Base-by-base conservation (phyloP, 345 rosid species). In the Salix suchowensis region DNA sequence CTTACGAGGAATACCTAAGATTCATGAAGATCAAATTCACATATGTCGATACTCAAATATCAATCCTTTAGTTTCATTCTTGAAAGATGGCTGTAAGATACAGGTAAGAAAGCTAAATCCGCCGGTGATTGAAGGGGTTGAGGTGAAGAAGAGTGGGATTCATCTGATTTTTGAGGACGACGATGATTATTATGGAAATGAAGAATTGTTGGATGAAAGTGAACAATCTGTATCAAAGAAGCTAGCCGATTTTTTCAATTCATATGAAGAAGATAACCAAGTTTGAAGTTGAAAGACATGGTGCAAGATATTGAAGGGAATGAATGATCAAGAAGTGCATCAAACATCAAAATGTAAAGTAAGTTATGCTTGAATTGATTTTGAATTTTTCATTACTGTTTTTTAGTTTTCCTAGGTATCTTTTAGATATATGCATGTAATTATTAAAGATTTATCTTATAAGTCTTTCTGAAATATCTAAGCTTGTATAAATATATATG, bases 1-100 rank as follows among this genome's bases (percentile, higher is more conserved):
- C 40, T 72, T 92, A 21, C 37, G 1, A 58, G 96, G 96, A 70
- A 86, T 91, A 58, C 91, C 94, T 0, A 78, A 65, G 37, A 79
- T 84, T 24, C 74, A 82, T 61, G 66, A 75, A 32, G 88, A 88
- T 77, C 90, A 91, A 37, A 82, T 93, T 39, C 82, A 87, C 88
- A 65, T 91, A 55, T 81, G 87, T 75, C 81, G 92, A 9, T 91
- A 77, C 81, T 70, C 89, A 2, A 78, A 52, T 16, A 13, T 7
- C 15, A 71, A 54, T 48, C 87, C 86, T 2, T 68, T 88, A 62
- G 88, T 90, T 76, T 52, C 18, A 6, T 55, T 58, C 60, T 28
- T 87, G 84, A 65, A 71, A 64, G 80, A 83, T 61, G 92, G 89
- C 19, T 81, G 55, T 68, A 76, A 37, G 75, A 78, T 89, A 65